Percentiles rank a stretch among this genome's conserved stretches.
Evolutionary conservation across 2,329 filamentous ascomycete genomes (phyloP).

Genomic region (Elsinoe perseae): DNA sequence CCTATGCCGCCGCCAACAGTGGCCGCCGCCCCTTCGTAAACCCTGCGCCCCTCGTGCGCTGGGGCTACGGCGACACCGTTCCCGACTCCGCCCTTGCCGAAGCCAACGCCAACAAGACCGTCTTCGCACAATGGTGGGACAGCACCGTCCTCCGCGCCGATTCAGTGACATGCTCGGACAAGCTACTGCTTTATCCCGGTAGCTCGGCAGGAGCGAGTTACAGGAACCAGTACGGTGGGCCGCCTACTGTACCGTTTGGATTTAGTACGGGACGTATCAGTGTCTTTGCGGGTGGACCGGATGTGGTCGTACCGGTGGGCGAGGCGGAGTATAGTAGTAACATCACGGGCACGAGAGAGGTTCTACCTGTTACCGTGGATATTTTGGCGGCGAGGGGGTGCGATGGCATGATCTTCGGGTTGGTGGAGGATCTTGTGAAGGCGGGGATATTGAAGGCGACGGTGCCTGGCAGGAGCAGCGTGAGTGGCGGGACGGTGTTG

Average conservation of each 20-base stretch:
- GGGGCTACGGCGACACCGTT: slow-evolving; percentile 40
- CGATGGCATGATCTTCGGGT: slow-evolving; percentile 50
- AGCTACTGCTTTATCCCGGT: slow-evolving; percentile 44
- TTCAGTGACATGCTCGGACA: slow-evolving; percentile 41
- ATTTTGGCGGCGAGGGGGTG: slow-evolving; percentile 53
- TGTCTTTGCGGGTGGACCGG: slow-evolving; percentile 41
- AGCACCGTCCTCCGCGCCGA: slow-evolving; percentile 38
- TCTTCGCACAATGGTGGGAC: slow-evolving; percentile 44
- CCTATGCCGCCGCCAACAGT: slow-evolving; percentile 41
- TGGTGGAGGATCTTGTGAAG: slow-evolving; percentile 46
- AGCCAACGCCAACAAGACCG: slow-evolving; percentile 44
- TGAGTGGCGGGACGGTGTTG: slow-evolving; percentile 36
- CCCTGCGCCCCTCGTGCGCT: slow-evolving; percentile 42
- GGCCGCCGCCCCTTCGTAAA: slow-evolving; percentile 44
- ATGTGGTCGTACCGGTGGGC: slow-evolving; percentile 41
- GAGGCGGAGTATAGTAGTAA: slow-evolving; percentile 39
- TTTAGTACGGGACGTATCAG: slow-evolving; percentile 44
- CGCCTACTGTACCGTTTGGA: slow-evolving; percentile 41
- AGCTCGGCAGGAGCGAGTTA: slow-evolving; percentile 36
- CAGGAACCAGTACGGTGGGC: slow-evolving; percentile 37
- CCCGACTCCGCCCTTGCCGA: slow-evolving; percentile 33
- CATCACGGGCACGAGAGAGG: slow-evolving; percentile 43
- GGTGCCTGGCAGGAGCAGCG: slow-evolving; percentile 36
- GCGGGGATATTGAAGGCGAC: slow-evolving; percentile 44
- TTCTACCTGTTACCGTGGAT: slow-evolving; percentile 51